Evolutionary conservation across 257 asterid genomes (phyloP).

Genomic region (Prunella vulgaris): DNA sequence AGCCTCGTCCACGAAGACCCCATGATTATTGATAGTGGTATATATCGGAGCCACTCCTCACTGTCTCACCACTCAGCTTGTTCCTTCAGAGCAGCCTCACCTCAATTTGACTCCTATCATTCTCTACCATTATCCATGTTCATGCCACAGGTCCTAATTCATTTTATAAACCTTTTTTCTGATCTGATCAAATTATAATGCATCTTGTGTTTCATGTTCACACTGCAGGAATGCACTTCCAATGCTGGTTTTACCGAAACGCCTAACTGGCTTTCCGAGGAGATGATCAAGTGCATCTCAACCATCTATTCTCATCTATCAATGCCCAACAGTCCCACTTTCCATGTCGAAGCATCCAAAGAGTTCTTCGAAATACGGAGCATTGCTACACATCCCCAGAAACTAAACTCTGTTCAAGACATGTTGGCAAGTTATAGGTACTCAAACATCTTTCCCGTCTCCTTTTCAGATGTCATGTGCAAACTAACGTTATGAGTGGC

Average conservation of each 20-base stretch:
- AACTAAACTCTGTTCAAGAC: constrained; percentile 49
- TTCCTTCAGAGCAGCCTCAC: constrained; percentile 46
- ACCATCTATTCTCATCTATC: constrained; percentile 62
- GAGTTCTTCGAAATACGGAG: constrained; percentile 46
- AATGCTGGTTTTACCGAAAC: constrained; percentile 35
- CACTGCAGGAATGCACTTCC: constrained; percentile 39
- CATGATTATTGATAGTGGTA: constrained; percentile 40
- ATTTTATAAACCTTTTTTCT: too few species aligned
- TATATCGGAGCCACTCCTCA: constrained; percentile 72
- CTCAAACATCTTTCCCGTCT: background rate
- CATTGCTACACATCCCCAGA: constrained; percentile 44
- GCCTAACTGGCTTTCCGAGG: constrained; percentile 72
- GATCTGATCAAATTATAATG: too few species aligned
- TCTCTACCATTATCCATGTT: constrained; percentile 83
- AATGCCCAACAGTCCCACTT: too few species aligned
- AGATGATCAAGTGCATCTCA: constrained; percentile 86
- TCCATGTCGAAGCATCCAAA: constrained; percentile 26
- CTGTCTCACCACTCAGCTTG: constrained; percentile 62
- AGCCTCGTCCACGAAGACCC: constrained; percentile 35
- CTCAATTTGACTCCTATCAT: constrained; percentile 56
- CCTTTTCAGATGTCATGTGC: too few species aligned
- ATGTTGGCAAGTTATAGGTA: constrained; percentile 59
- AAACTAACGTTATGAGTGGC: background rate
- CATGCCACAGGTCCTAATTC: constrained; percentile 48
- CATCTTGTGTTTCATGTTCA: constrained; percentile 6